Base-by-base conservation (phyloP, 768 basidiomycete genomes). In the Mrakia gelida region DNA sequence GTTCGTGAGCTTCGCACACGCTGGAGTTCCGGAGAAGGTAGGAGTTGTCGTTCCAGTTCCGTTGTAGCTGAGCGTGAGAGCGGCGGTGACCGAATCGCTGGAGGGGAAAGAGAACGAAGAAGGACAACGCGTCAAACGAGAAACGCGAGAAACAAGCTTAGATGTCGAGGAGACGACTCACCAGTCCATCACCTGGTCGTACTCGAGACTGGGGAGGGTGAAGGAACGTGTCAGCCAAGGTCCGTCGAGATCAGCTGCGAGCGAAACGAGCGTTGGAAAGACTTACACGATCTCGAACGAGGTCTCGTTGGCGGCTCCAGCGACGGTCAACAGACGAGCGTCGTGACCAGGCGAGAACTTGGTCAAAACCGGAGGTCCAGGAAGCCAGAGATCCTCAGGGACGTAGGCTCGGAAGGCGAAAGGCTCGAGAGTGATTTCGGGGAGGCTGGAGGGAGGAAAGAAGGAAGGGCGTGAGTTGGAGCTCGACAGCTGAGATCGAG, bases 281-380 rank as follows among this genome's bases (percentile, higher is more conserved):
- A 67, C 75, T 67, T 68, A 78, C 63, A 87, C 82, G 76, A 97
- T 89, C 78, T 91, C 85, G 71, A 93, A 84, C 1, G 85, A 85
- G 10, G 88, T 89, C 1, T 88, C 88, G 41, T 89, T 89, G 75
- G 88, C 84, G 41, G 87, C 83, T 28, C 87, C 87, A 26, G 84
- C 83, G 32, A 87, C 86, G n/a, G 78, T 79, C 3, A 81, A 71
- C 43, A 93, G 85, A 54, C 95, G 91, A 61, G 89, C 87, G 81
- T 97, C 95, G 83, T 97, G 95, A 1, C 95, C 94, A 0, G 95
- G 95, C 4, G 85, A 83, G 84, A 96, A 96, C 75, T 88, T 89
- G 26, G 92, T 92, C 78, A 97, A 45, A 15, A 72, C 71, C 13
- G 71, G 49, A 26, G 43, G n/a, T 11, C 38, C 41, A n/a, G 45